Evolutionary conservation across 2,329 filamentous ascomycete genomes (phyloP), one percentile per base, ranked within the genome.

Genomic region (Thielaviopsis ethacetica): DNA sequence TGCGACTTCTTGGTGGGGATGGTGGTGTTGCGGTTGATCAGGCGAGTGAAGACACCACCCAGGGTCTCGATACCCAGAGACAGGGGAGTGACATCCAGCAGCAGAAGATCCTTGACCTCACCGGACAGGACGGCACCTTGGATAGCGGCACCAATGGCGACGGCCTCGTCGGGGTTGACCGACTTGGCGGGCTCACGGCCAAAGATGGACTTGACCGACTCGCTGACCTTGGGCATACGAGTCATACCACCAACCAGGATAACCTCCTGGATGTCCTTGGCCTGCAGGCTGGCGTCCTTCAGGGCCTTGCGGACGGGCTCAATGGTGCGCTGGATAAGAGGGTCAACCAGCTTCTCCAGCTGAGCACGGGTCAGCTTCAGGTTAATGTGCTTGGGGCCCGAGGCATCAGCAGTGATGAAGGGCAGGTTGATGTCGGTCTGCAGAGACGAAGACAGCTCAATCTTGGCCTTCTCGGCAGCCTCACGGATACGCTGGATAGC

Each of bases 1-100:
- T 96, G 90, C 13, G 91, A 96, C 80, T 97, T 97, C 86, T 96
- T 96, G 77, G 91, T 97, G 60, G 91, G 91, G 71, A 97, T 97
- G 65, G 91, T 96, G 70, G 91, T 97, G 83, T 97, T 97, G 68
- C 91, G 88, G 85, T 95, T 95, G 80, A 97, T 97, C 73, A 97
- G 75, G 71, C 90, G 89, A 64, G 91, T 96, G 81, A 97, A 95
- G 69, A 96, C 91, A 83, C 91, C 91, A 67, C 91, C 91, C 34
- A 95, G 86, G 60, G 91, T 97, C 84, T 97, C 91, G 66, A 97
- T 96, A 86, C 91, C 91, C 64, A 97, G 89, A 56, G 91, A 96
- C 44, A 96, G 82, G 66, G 91, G 91, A 65, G 91, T 95, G 65
- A 96, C 91, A 71, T 97, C 91, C 66, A 97, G 86, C 62, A 97